A percentile compares a stretch with the other conserved stretches of the same genome.
phyloP scores from a whole-genome alignment of 108 stramenopile species.

The Fistulifera pelliculosa region DNA sequence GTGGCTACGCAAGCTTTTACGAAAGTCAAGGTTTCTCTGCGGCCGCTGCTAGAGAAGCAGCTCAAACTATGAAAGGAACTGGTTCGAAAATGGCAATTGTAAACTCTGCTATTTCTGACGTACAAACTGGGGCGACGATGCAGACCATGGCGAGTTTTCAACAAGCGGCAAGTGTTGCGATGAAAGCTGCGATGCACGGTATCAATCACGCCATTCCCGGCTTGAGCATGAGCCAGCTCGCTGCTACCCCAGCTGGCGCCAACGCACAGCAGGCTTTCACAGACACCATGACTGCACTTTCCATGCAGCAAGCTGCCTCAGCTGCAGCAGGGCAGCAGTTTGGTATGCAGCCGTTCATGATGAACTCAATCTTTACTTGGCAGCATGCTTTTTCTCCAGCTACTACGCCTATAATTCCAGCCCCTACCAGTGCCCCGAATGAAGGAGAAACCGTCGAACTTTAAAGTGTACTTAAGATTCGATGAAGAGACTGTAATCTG shows the following conservation, averaged over 20 bases:
- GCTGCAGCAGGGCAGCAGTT: slow-evolving; percentile 25
- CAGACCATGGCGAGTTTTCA: slow-evolving; percentile 60
- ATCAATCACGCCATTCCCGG: slow-evolving; percentile 10
- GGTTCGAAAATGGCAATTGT: background rate
- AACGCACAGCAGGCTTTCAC: slow-evolving; percentile 30
- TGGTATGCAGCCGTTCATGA: slow-evolving; percentile 4
- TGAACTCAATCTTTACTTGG: slow-evolving; percentile 15
- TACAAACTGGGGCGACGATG: slow-evolving; percentile 55
- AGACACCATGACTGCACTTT: slow-evolving; percentile 42
- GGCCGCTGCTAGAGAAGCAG: slow-evolving; percentile 36
- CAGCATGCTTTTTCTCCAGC: slow-evolving; percentile 1
- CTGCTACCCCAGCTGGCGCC: slow-evolving; percentile 12
- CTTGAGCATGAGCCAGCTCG: slow-evolving; percentile 8
- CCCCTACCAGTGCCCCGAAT: no score
- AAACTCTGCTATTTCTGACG: slow-evolving; percentile 13
- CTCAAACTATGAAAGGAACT: slow-evolving; percentile 19
- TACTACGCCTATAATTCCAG: no score
- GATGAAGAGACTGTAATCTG: no score
- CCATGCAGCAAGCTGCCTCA: slow-evolving; percentile 46
- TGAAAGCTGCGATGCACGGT: slow-evolving; percentile 33
- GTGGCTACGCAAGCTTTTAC: slow-evolving; percentile 33
- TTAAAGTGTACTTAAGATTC: no score
- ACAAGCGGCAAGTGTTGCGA: slow-evolving; percentile 47
- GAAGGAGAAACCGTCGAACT: no score
- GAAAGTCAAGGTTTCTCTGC: slow-evolving; percentile 34